phyloP scores from a whole-genome alignment of 768 basidiomycete species.

The Pleurotus djamor region DNA sequence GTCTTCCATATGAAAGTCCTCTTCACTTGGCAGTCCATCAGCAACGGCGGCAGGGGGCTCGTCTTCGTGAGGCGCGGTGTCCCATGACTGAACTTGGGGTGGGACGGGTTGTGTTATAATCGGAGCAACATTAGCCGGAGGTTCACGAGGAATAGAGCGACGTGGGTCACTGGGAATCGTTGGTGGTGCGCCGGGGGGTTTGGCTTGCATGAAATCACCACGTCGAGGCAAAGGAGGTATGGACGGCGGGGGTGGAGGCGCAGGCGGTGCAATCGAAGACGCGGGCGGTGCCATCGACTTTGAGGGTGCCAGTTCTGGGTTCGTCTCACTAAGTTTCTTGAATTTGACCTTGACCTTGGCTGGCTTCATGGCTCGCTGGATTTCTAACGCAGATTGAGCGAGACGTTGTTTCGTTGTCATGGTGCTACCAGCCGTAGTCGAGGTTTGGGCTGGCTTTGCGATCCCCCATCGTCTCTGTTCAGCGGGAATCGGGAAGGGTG shows the following conservation, averaged over 20 bases:
- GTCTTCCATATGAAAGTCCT: not conserved
- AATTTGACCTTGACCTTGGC: conserved; percentile 37
- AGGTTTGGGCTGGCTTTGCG: conserved; percentile 17
- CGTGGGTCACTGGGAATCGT: too few relatives aligned
- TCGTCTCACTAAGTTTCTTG: conserved; percentile 32
- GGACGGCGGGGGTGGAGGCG: not conserved
- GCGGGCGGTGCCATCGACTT: too few relatives aligned
- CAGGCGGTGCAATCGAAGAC: too few relatives aligned
- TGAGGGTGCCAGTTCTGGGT: not conserved
- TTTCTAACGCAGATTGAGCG: conserved; percentile 34
- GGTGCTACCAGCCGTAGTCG: conserved; percentile 25
- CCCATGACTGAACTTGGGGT: not conserved
- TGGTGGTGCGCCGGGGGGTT: too few relatives aligned
- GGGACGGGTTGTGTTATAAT: not conserved
- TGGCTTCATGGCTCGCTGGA: conserved; percentile 22
- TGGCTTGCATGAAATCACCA: too few relatives aligned
- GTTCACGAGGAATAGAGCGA: too few relatives aligned
- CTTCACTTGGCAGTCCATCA: not conserved
- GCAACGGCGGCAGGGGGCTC: not conserved
- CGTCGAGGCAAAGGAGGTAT: too few relatives aligned
- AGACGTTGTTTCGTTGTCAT: conserved; percentile 53
- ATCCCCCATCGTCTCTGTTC: conserved; percentile 13
- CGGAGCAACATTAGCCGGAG: too few relatives aligned
- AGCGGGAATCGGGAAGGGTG: conserved; percentile 13
- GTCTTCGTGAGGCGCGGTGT: not conserved